Conservation (phyloP, 2,329 filamentous ascomycete species). For the Penicillium sp. region DNA sequence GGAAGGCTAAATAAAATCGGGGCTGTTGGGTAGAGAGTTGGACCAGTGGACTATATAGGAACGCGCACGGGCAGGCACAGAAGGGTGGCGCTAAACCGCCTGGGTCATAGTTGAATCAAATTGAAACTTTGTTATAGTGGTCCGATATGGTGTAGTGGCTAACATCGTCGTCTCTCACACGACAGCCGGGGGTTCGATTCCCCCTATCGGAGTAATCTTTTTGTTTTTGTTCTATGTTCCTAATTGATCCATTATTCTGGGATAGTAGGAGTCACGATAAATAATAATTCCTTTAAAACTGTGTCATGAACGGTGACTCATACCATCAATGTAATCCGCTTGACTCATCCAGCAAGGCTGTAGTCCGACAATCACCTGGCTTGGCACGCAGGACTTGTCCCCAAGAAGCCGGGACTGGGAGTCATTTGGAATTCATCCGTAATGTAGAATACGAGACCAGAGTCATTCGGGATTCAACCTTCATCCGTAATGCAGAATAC, state of each 20-base stretch:
- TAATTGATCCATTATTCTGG: too few species aligned
- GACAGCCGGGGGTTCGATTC: neutral
- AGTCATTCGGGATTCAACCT: too few species aligned
- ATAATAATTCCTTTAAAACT: neutral
- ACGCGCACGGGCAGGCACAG: too few species aligned
- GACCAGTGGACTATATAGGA: too few species aligned
- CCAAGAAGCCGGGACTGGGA: neutral
- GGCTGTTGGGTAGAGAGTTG: too few species aligned
- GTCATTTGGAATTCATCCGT: neutral
- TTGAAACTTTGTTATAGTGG: too few species aligned
- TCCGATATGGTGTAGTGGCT: conserved; percentile 21
- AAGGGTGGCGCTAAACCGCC: too few species aligned
- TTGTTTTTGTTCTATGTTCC: neutral
- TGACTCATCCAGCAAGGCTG: neutral
- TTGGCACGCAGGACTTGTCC: neutral
- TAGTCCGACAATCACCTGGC: neutral
- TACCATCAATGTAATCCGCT: neutral
- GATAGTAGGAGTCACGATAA: too few species aligned
- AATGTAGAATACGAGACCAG: too few species aligned
- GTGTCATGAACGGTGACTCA: neutral
- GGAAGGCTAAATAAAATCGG: too few species aligned
- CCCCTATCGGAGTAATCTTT: neutral
- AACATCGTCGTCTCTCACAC: neutral
- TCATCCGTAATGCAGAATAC: too few species aligned
- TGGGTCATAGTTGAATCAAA: too few species aligned